Conservation (phyloP, 2,329 filamentous ascomycete species). For the Penicillium sp. region DNA sequence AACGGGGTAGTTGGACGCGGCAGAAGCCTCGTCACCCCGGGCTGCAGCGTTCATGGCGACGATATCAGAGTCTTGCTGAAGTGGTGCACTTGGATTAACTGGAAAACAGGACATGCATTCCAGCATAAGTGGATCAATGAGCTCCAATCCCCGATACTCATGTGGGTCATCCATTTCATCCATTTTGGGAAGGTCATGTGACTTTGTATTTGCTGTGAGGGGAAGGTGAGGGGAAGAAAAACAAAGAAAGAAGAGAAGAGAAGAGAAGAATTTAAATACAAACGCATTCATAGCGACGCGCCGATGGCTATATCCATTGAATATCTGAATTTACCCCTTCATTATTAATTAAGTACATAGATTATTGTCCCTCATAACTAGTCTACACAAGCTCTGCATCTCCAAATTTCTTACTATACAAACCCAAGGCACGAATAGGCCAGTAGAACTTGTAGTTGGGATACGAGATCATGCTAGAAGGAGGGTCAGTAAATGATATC, state of each 20-base stretch:
- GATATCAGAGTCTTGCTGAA: neutral
- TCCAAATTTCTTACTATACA: slow-evolving; percentile 75
- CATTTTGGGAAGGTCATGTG: neutral
- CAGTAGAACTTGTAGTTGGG: slow-evolving; percentile 99
- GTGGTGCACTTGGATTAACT: too few relatives aligned
- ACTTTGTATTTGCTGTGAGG: neutral
- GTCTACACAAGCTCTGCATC: slow-evolving; percentile 54
- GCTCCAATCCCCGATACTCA: neutral
- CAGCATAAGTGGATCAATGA: neutral
- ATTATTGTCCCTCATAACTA: neutral
- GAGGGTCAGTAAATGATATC: slow-evolving; percentile 17
- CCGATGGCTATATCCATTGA: neutral
- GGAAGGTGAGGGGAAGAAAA: neutral
- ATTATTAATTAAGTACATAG: slow-evolving; percentile 11
- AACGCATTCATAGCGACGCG: neutral
- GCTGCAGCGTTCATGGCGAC: slow-evolving; percentile 51
- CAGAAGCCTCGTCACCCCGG: slow-evolving; percentile 61
- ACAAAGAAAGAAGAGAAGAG: neutral
- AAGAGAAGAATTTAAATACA: neutral
- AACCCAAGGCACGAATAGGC: slow-evolving; percentile 86
- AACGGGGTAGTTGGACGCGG: slow-evolving; percentile 60
- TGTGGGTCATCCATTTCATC: too few relatives aligned
- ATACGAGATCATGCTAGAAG: slow-evolving; percentile 85
- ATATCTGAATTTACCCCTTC: neutral
- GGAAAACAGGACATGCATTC: neutral